Evolutionary conservation across 371 early-diverging fungal species (phyloP), one percentile per base, ranked within the genome.

Genomic region (Actinomortierella ambigua): DNA sequence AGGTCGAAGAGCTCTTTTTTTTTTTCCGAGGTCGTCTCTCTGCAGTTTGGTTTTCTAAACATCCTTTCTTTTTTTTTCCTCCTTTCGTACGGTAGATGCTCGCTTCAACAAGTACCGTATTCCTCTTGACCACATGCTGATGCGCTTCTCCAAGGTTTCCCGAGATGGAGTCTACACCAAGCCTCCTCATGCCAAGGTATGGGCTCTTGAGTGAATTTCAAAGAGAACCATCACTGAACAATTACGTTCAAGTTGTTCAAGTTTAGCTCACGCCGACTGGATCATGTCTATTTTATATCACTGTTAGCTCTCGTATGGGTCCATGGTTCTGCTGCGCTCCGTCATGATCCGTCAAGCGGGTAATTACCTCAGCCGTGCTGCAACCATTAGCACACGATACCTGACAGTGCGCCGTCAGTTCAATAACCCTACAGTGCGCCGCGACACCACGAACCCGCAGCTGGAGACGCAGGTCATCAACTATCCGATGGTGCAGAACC

Each of bases 401-500:
- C 78, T 80, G 26, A 79, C 82, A 1, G 63, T 85, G 18, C 83
- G 84, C 57, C 79, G 77, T 46, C 82, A 84, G 59, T 78, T 79
- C 67, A 80, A 76, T 2, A 83, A 83, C 65, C 77, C 79, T 13
- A 73, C 82, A 17, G 66, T 57, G 56, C 75, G 63, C 28, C 64
- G 61, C 34, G 61, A 64, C 28, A 42, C 49, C 44, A 65, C 49
- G 29, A 80, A 79, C 63, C 81, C 70, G 22, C 65, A 53, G 39
- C 77, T 80, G 43, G 92, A 92, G 64, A 84, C 89, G n/a, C 86
- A 88, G 8, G 88, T 93, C 2, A 67, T 93, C 56, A 87, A 91
- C 77, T 92, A 92, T 70, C 84, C 85, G 17, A 87, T 89, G 87
- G 86, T 89, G 50, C 91, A 90, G 65, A 83, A 88, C 68, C 89